A percentile compares a stretch with the other conserved stretches of the same genome.
Evolutionary conservation across 768 basidiomycete species (phyloP).

Genomic region (Lactifluus volemus): DNA sequence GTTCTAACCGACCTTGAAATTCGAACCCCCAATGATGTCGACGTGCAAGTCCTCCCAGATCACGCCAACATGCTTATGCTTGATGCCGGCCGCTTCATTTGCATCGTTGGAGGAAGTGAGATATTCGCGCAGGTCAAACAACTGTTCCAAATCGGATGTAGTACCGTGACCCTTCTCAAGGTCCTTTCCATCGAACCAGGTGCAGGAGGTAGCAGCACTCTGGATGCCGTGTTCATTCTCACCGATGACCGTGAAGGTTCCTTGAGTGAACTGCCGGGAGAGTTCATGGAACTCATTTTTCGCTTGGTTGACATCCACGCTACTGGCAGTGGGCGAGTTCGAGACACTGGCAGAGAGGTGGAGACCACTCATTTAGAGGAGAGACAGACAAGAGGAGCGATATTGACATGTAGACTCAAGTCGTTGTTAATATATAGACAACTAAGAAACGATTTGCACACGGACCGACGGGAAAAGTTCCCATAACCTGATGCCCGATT

Average conservation of each 20-base stretch:
- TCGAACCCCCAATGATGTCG: constrained; percentile 46
- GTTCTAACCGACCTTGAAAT: constrained; percentile 42
- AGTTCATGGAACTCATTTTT: constrained; percentile 14
- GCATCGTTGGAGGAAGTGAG: constrained; percentile 62
- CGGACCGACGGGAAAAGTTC: too few relatives aligned
- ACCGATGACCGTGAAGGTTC: neutral
- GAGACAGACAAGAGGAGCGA: neutral
- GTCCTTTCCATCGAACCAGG: constrained; percentile 19
- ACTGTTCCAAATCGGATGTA: constrained; percentile 29
- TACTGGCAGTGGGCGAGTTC: neutral
- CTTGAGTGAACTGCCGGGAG: constrained; percentile 15
- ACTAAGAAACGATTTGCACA: too few relatives aligned
- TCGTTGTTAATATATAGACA: neutral
- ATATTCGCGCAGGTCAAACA: constrained; percentile 65
- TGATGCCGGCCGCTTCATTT: constrained; percentile 56
- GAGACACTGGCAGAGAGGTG: constrained; percentile 1
- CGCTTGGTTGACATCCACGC: constrained; percentile 7
- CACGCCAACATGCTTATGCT: constrained; percentile 72
- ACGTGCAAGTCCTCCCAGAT: constrained; percentile 67
- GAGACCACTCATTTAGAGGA: neutral
- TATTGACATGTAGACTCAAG: neutral
- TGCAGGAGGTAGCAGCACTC: neutral
- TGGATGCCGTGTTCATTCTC: neutral
- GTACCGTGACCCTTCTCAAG: constrained; percentile 24
- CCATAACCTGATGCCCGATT: too few relatives aligned